phyloP scores from a whole-genome alignment of 805 yeast species.

The Lipomyces yamadae region DNA sequence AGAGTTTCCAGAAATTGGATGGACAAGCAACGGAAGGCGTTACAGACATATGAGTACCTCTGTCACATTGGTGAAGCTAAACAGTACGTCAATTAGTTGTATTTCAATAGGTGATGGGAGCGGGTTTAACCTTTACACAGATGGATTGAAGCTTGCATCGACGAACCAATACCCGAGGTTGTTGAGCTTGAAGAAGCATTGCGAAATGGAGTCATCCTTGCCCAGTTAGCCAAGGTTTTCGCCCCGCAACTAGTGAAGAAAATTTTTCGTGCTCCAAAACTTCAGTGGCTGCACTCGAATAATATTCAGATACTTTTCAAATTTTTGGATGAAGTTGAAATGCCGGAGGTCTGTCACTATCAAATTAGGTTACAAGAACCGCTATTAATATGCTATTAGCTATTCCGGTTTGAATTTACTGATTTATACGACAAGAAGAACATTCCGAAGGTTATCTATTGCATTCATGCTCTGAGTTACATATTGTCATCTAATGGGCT shows the following conservation, averaged over 20 bases:
- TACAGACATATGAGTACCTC: constrained; percentile 72
- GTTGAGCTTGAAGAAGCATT: constrained; percentile 67
- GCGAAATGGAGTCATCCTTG: constrained; percentile 84
- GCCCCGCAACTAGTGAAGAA: constrained; percentile 66
- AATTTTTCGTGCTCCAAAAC: constrained; percentile 57
- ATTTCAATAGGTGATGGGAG: neutral
- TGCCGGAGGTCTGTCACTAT: constrained; percentile 65
- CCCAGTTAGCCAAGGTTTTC: constrained; percentile 73
- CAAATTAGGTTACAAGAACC: neutral
- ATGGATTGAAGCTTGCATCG: constrained; percentile 73
- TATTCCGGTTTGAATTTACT: constrained; percentile 84
- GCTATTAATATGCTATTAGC: constrained; percentile 8
- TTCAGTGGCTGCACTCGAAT: constrained; percentile 90
- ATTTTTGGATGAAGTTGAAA: constrained; percentile 67
- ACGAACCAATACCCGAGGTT: constrained; percentile 61
- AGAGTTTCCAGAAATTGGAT: constrained; percentile 42
- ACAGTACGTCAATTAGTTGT: constrained; percentile 42
- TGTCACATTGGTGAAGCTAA: constrained; percentile 84
- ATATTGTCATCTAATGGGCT: constrained; percentile 62
- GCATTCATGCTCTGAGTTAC: constrained; percentile 85
- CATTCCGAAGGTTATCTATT: constrained; percentile 90
- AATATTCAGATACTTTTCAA: constrained; percentile 82
- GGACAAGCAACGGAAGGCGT: constrained; percentile 51
- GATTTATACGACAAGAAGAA: constrained; percentile 91
- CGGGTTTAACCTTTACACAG: constrained; percentile 28